Base-by-base conservation (phyloP, 768 basidiomycete species). In the Porphyrellus cyaneotinctus region DNA sequence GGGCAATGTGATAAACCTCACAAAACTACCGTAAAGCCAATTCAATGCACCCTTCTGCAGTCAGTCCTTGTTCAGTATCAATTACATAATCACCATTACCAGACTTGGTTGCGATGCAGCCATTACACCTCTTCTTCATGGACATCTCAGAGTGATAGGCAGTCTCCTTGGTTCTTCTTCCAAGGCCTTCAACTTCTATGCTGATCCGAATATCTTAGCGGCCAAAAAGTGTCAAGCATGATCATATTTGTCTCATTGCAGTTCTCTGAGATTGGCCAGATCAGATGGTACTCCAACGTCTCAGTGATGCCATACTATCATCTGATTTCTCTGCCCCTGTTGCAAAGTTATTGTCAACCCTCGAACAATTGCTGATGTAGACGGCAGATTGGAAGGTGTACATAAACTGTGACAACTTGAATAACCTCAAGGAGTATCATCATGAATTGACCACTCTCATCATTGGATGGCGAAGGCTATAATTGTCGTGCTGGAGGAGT, bases 321-420 rank as follows among this genome's bases (percentile, higher is more conserved):
- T 72, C 92, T 18, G 74, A 79, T 44, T 70, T 89, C 18, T 73
- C 78, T 33, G 84, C 83, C 57, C 85, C 97, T 0, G 73, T 97
- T 10, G 92, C 95, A 6, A 88, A 85, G 64, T 70, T 95, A 12
- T 76, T 99, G 30, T 79, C 90, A 0, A 83, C 85, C 7, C 65
- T 97, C 37, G 97, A 99, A 64, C 88, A 88, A 58, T 74, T 99
- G 9, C 72, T 98, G 2, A 62, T 86, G 43, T 89, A 95, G 56
- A 91, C 82, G 22, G 90, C 94, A 47, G 95, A 98, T 63, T 99
- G 97, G 97, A 93, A 99, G 66, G 83, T 84, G 59, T 98, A 89
- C 64, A 87, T 95, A n/a, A 94, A 92, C 70, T 78, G 83, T n/a
- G 85, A 88, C 38, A 97, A n/a, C n/a, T n/a, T n/a, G n/a, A n/a